Conservation (phyloP, 1,284 basidiomycete genomes). For the Trichosporon asahii region DNA sequence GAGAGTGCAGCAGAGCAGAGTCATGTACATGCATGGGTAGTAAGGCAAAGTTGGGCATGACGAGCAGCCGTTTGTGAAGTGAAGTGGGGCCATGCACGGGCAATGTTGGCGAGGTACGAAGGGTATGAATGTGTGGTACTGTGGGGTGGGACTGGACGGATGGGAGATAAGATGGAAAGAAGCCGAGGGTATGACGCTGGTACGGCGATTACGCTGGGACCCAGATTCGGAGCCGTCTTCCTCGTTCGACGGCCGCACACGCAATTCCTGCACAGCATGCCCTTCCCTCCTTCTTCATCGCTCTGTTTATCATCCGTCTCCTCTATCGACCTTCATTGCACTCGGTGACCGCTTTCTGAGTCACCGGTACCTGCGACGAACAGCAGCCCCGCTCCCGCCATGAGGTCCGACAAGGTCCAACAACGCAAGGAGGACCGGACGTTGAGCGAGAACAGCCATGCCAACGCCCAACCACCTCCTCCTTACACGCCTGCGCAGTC, state of each 20-base stretch:
- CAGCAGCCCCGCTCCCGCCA: background rate
- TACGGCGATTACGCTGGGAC: conserved; percentile 2
- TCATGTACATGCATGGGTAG: no score
- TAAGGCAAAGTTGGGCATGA: no score
- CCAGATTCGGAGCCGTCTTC: background rate
- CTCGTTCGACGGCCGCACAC: background rate
- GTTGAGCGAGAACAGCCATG: background rate
- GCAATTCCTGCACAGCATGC: background rate
- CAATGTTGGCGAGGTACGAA: no score
- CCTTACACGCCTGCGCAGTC: background rate
- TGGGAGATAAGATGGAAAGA: background rate
- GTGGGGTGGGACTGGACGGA: background rate
- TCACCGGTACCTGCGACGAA: background rate
- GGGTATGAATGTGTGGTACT: no score
- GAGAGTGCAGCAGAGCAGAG: no score
- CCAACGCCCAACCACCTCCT: background rate
- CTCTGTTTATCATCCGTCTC: background rate
- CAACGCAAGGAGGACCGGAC: background rate
- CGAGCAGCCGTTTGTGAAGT: no score
- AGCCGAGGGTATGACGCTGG: conserved; percentile 4
- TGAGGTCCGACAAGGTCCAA: background rate
- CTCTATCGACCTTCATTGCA: background rate
- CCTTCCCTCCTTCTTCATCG: background rate
- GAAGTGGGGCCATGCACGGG: no score
- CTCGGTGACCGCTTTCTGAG: background rate